Conservation (phyloP, 495 filamentous ascomycete species). For the Aspergillus leporis region DNA sequence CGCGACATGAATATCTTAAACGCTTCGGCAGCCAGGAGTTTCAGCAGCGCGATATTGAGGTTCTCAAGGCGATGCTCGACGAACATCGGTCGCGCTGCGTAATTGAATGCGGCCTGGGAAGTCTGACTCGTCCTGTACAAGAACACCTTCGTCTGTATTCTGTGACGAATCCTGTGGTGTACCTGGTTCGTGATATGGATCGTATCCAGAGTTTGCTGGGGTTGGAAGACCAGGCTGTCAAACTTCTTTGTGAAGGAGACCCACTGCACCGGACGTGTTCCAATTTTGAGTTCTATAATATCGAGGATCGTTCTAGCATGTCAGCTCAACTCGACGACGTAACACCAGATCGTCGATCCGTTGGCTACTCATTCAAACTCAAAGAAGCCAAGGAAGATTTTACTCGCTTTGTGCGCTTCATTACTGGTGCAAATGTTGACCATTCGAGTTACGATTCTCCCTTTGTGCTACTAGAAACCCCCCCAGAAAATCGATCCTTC, state of each 20-base stretch:
- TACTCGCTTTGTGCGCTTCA: conserved; percentile 65
- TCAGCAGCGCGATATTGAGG: conserved; percentile 62
- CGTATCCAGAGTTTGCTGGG: conserved; percentile 66
- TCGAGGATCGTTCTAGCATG: conserved; percentile 49
- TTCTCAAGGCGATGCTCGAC: conserved; percentile 67
- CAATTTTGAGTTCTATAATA: conserved; percentile 80
- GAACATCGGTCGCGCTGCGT: conserved; percentile 63
- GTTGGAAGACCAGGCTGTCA: conserved; percentile 53
- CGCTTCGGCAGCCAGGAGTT: conserved; percentile 65
- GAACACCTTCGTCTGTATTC: conserved; percentile 58
- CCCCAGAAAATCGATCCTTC: conserved; percentile 62
- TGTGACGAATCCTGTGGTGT: conserved; percentile 69
- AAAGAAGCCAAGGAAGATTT: conserved; percentile 76
- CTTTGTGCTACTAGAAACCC: conserved; percentile 69
- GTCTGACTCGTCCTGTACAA: conserved; percentile 57
- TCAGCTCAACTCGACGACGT: conserved; percentile 27
- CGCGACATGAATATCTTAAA: conserved; percentile 63
- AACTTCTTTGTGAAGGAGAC: conserved; percentile 53
- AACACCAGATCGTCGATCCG: conserved; percentile 44
- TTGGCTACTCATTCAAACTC: conserved; percentile 65
- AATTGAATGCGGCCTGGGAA: conserved; percentile 68
- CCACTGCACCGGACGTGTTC: conserved; percentile 64
- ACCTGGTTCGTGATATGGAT: conserved; percentile 68
- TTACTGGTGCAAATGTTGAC: conserved; percentile 56
- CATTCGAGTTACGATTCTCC: conserved; percentile 65